Conservation (phyloP, 208 protist species). For the Acanthamoeba divionensis region DNA sequence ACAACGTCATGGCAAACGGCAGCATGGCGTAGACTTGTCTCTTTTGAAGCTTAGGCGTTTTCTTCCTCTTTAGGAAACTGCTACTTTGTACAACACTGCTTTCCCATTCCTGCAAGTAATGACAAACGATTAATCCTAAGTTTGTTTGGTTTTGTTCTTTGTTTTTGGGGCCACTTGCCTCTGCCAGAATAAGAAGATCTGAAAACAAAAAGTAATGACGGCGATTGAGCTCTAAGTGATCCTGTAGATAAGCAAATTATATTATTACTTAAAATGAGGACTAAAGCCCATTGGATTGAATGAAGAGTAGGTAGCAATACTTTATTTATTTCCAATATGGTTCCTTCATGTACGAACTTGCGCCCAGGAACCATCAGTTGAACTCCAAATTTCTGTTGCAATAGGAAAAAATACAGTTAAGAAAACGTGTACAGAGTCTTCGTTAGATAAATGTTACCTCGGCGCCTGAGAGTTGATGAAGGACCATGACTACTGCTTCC, state of each 20-base stretch:
- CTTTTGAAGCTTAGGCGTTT: too few species aligned
- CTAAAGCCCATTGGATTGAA: background rate
- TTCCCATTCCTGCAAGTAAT: too few species aligned
- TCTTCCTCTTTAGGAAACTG: too few species aligned
- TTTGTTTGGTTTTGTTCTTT: too few species aligned
- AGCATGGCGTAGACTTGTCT: too few species aligned
- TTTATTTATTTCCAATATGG: background rate
- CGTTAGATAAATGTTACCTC: background rate
- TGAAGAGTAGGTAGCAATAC: background rate
- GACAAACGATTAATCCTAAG: too few species aligned
- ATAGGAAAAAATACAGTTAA: background rate
- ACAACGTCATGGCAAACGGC: too few species aligned
- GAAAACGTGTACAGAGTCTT: too few species aligned
- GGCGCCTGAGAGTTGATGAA: background rate
- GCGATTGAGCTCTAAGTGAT: background rate
- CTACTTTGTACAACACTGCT: too few species aligned
- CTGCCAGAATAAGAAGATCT: slow-evolving; percentile 31
- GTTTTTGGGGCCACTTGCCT: background rate
- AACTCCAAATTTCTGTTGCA: slow-evolving; percentile 45
- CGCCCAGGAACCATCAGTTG: slow-evolving; percentile 48
- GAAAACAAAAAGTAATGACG: slow-evolving; percentile 20
- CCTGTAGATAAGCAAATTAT: background rate
- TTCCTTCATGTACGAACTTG: background rate
- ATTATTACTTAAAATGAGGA: too few species aligned
- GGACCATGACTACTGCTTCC: background rate